Evolutionary conservation across 306 rosid species (phyloP), one percentile per base, ranked within the genome.

Genomic region (Rosa multiflora): DNA sequence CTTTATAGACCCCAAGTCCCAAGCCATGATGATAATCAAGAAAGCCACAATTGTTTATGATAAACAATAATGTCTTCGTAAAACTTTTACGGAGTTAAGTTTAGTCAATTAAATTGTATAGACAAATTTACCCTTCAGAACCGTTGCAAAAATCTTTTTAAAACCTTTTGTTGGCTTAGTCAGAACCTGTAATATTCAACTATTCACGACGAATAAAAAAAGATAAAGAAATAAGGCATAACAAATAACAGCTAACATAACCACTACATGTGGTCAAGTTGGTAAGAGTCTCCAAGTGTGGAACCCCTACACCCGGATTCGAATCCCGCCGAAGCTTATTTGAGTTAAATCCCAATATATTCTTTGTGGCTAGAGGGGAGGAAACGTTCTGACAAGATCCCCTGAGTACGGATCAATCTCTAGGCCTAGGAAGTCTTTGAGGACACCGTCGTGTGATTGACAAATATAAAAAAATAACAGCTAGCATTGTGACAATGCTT

Each of bases 1-100:
- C 88, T 82, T 84, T 82, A 43, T 46, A 63, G 67, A 10, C 76
- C 78, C 75, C 37, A 72, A 77, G 71, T 78, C 69, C 82, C 42
- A 87, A 66, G 40, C 79, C 77, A 88, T 79, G 56, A 84, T 80
- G 70, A 55, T 78, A 71, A 73, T 87, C 78, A 70, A 66, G 76
- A 84, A 83, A 78, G 56, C 67, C 74, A 72, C 70, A 47, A 43
- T 77, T 67, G 72, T 83, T 85, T 81, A 81, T 55, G 59, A 56
- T 14, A 73, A 68, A 20, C 58, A 8, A 58, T 51, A 63, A 67
- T 74, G 67, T 72, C 13, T 70, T 18, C 13, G 53, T 20, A 8
- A 67, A 66, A 51, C 32, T 39, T 59, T 79, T 44, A 37, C 18
- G 53, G 76, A 32, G 52, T 62, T 73, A 18, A 73, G 64, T 23